These are phyloP conservation scores for Colletotrichum siamense DNA, from an alignment of 2,329 filamentous ascomycete species.

Conservation along the genomic window DNA sequence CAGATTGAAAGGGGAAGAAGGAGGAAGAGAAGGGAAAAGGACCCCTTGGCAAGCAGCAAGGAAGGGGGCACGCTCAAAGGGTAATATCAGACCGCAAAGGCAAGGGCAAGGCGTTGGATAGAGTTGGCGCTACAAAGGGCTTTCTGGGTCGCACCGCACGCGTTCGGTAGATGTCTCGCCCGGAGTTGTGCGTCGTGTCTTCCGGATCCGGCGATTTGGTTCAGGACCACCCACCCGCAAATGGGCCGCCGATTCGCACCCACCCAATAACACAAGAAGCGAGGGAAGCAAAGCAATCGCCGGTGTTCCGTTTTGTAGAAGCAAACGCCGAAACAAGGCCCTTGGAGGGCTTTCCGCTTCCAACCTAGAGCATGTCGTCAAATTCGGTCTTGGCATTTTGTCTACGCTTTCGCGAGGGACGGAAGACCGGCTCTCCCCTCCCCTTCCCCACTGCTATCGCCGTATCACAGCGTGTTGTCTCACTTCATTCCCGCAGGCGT, in stretches of 20 bases:
- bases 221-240: not conserved
- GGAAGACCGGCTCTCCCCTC: not conserved
- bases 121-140: not conserved
- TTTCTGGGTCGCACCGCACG: not conserved
- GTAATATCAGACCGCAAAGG: not conserved
- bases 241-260: not conserved
- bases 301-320: not conserved
- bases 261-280: not conserved
- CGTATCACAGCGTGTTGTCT: not conserved
- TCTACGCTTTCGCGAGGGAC: not conserved
- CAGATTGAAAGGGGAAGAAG: too few species aligned
- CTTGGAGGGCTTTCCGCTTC: not conserved
- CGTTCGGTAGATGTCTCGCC: conserved; percentile 1
- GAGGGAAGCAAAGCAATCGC: too few species aligned
- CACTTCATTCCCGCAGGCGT: not conserved
- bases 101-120: not conserved
- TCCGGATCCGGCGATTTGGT: not conserved
- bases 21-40: too few species aligned
- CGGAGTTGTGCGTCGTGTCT: not conserved
- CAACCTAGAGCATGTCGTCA: not conserved
- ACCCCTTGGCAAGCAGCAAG: not conserved
- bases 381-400: not conserved
- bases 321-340: not conserved
- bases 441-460: not conserved
- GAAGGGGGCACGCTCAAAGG: not conserved